phyloP scores from a whole-genome alignment of 148 eudicot genomes.

The Selenicereus undatus region DNA sequence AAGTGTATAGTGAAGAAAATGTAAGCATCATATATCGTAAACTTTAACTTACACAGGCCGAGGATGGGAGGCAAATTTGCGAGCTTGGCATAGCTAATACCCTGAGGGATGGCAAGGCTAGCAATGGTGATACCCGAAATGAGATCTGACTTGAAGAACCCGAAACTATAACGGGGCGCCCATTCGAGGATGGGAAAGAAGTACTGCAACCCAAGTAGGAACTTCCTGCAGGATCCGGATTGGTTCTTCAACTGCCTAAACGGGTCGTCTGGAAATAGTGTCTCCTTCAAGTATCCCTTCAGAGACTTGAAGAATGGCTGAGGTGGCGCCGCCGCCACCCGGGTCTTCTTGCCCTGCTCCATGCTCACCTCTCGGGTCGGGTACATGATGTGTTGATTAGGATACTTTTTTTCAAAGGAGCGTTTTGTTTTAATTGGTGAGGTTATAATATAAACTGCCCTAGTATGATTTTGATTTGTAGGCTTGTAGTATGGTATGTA shows the following conservation, averaged over 20 bases:
- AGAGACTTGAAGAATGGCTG: constrained; percentile 59
- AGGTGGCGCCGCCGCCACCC: constrained; percentile 66
- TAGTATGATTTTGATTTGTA: too few relatives aligned
- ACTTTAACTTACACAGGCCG: constrained; percentile 70
- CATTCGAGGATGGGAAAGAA: constrained; percentile 76
- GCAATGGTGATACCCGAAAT: constrained; percentile 91
- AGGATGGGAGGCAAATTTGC: constrained; percentile 90
- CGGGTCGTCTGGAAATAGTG: constrained; percentile 89
- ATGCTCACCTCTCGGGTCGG: not conserved
- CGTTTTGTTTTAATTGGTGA: too few relatives aligned
- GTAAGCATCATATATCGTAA: too few relatives aligned
- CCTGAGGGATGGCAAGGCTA: constrained; percentile 92
- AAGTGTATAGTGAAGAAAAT: too few relatives aligned
- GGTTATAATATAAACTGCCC: too few relatives aligned
- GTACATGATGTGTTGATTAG: not conserved
- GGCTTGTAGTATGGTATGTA: too few relatives aligned
- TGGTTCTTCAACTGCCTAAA: constrained; percentile 72
- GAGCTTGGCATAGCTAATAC: constrained; percentile 92
- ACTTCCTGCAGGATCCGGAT: constrained; percentile 31
- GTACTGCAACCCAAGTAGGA: constrained; percentile 68
- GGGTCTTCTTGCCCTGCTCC: constrained; percentile 12
- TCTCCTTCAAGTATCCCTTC: constrained; percentile 51
- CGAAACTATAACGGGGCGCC: constrained; percentile 55
- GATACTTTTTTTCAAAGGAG: too few relatives aligned
- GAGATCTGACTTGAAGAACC: constrained; percentile 60